phyloP scores from a whole-genome alignment of 1,139 yeast species.

The Candida sp. region DNA sequence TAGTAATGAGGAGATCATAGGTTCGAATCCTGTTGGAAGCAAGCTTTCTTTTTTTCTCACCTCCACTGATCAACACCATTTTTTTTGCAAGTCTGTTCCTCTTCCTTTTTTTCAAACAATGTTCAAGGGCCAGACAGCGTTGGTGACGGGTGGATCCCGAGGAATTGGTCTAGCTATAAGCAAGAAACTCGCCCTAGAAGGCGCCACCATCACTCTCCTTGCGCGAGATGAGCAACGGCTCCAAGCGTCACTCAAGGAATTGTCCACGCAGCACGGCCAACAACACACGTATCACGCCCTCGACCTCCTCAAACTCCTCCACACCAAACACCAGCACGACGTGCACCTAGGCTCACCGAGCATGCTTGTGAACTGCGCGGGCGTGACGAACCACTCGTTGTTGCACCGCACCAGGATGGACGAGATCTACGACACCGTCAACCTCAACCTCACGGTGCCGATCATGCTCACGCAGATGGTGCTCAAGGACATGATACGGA shows the following conservation, averaged over 20 bases:
- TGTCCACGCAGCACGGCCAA: conserved; percentile 39
- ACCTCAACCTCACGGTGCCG: conserved; percentile 69
- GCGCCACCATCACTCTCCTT: conserved; percentile 64
- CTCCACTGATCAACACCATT: too few species aligned
- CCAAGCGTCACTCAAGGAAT: conserved; percentile 27
- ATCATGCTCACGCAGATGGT: conserved; percentile 56
- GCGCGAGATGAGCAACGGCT: conserved; percentile 56
- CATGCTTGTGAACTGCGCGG: conserved; percentile 81
- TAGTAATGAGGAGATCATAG: conserved; percentile 92
- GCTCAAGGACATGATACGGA: conserved; percentile 16
- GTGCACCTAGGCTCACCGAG: conserved; percentile 20
- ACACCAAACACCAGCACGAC: not conserved
- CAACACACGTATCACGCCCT: conserved; percentile 53
- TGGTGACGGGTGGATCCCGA: conserved; percentile 85
- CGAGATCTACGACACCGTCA: conserved; percentile 53
- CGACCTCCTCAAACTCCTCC: conserved; percentile 42
- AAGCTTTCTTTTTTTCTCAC: conserved; percentile 18
- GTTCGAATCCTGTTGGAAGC: conserved; percentile 87
- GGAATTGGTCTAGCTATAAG: conserved; percentile 84
- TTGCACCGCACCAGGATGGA: conserved; percentile 47
- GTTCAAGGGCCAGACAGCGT: conserved; percentile 38
- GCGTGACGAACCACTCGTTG: conserved; percentile 67
- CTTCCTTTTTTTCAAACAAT: not conserved
- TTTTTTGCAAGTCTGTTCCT: too few species aligned
- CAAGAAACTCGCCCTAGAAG: conserved; percentile 55